A percentile compares a stretch with the other conserved stretches of the same genome.
phyloP scores from a whole-genome alignment of 2,329 filamentous ascomycete genomes.

The Aspergillus sp. region DNA sequence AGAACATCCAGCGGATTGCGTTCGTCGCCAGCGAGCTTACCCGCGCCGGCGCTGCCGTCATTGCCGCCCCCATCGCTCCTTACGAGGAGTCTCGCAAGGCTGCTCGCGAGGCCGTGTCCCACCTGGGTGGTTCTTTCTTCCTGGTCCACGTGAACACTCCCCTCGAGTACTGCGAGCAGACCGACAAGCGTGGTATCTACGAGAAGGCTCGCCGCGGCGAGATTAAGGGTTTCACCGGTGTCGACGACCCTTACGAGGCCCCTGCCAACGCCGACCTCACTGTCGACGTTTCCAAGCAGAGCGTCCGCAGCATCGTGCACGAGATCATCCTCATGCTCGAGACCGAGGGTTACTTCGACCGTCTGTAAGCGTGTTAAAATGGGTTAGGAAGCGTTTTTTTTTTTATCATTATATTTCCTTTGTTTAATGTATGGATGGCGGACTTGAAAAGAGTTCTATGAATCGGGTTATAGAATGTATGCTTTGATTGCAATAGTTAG shows the following conservation, averaged over 20 bases:
- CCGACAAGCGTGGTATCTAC: conserved; percentile 90
- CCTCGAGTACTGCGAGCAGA: conserved; percentile 91
- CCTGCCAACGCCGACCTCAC: conserved; percentile 79
- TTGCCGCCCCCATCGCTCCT: conserved; percentile 92
- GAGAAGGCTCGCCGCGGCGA: conserved; percentile 78
- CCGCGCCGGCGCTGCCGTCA: conserved; percentile 87
- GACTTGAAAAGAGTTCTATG: conserved; percentile 4
- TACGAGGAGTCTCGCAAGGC: conserved; percentile 76
- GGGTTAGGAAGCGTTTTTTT: conserved; percentile 12
- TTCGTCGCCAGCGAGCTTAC: conserved; percentile 96
- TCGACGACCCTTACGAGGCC: conserved; percentile 93
- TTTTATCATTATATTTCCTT: conserved; percentile 12
- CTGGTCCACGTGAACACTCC: conserved; percentile 92
- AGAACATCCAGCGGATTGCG: conserved; percentile 92
- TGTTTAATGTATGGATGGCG: conserved; percentile 5
- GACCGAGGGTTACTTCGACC: conserved; percentile 81
- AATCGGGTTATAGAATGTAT: conserved; percentile 20
- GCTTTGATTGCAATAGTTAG: conserved; percentile 20
- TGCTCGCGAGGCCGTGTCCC: conserved; percentile 74
- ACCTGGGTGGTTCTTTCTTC: conserved; percentile 84
- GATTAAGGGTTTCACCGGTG: conserved; percentile 97
- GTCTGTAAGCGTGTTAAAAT: conserved; percentile 32
- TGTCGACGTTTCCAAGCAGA: conserved; percentile 82
- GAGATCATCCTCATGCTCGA: conserved; percentile 94
- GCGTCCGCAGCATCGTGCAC: conserved; percentile 89